Evolutionary conservation across 805 yeast genomes (phyloP).

Genomic region (Teunomyces stri): DNA sequence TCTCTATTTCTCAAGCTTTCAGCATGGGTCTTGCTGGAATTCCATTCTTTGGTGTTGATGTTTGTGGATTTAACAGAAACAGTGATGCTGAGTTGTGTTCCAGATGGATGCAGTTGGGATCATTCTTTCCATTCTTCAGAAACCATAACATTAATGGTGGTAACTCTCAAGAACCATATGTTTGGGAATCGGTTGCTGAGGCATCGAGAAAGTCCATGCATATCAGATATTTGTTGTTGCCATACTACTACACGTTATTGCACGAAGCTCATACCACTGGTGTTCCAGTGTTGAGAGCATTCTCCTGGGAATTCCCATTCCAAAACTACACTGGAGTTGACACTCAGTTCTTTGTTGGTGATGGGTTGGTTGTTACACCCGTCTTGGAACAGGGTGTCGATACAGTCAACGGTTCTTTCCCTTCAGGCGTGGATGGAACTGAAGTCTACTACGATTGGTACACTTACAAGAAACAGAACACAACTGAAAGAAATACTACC

Average conservation of each 20-base stretch:
- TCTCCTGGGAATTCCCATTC: constrained; percentile 22
- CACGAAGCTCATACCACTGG: constrained; percentile 22
- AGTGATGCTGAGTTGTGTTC: constrained; percentile 25
- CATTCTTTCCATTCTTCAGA: constrained; percentile 34
- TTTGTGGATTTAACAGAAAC: constrained; percentile 24
- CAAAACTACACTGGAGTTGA: constrained; percentile 16
- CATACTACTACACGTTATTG: constrained; percentile 25
- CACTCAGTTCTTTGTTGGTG: constrained; percentile 25
- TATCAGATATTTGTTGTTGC: constrained; percentile 35
- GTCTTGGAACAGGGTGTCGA: constrained; percentile 22
- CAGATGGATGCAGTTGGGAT: constrained; percentile 33
- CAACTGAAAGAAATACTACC: constrained; percentile 19
- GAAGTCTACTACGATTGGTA: constrained; percentile 27
- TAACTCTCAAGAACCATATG: constrained; percentile 28
- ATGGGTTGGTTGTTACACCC: constrained; percentile 24
- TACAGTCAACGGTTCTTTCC: constrained; percentile 20
- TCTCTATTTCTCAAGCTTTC: constrained; percentile 25
- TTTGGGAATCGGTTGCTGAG: constrained; percentile 25
- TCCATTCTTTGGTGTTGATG: constrained; percentile 27
- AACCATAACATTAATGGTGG: constrained; percentile 28
- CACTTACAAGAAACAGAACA: constrained; percentile 14
- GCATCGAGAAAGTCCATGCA: constrained; percentile 27
- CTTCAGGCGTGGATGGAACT: constrained; percentile 12
- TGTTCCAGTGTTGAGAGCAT: constrained; percentile 20
- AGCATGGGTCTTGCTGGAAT: constrained; percentile 21